Evolutionary conservation across 805 yeast species (phyloP), one percentile per base, ranked within the genome.

Genomic region (Pichia phayaonensis): DNA sequence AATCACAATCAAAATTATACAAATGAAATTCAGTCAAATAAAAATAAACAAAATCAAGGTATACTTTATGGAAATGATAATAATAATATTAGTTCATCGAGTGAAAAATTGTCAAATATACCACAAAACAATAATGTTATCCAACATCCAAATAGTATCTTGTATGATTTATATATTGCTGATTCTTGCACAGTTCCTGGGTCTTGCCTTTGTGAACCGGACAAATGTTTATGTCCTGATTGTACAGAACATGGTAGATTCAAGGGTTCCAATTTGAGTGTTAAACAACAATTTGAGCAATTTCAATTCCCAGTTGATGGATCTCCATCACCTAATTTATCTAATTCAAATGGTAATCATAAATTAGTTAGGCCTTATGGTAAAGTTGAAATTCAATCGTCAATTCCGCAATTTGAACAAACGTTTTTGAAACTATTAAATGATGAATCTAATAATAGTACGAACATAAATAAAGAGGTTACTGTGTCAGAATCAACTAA

Each of bases 161-260:
- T 59, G 4, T 67, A 64, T 48, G 69, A 68, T 47, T 53, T 67
- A 54, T 67, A 55, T 42, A 46, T 63, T 21, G 65, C 69, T 1
- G 63, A 67, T 36, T 49, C 68, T 0, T 67, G 70, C 49, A 57
- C 66, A 6, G 64, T 66, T 23, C 68, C 70, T 0, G 71, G 71
- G 1, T 57, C 69, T 1, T 68, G 72, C 53, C 45, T 58, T 10
- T 68, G 72, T 54, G 65, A 60, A 8, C 64, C 66, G 3, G 63
- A 54, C 20, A 47, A 54, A 15, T 68, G 72, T 56, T 44, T 53
- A 6, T 68, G 72, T 54, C 60, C 57, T 16, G 61, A 51, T 7
- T 68, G 72, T 50, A 49, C 57, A 16, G 69, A 59, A 6, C 72
- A 68, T 49, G 54, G 53, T 34, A 26, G 40, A 20, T 41, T 34